These are phyloP conservation scores for Rosa rugosa DNA, from an alignment of 306 rosid genomes.

Conservation along the genomic window DNA sequence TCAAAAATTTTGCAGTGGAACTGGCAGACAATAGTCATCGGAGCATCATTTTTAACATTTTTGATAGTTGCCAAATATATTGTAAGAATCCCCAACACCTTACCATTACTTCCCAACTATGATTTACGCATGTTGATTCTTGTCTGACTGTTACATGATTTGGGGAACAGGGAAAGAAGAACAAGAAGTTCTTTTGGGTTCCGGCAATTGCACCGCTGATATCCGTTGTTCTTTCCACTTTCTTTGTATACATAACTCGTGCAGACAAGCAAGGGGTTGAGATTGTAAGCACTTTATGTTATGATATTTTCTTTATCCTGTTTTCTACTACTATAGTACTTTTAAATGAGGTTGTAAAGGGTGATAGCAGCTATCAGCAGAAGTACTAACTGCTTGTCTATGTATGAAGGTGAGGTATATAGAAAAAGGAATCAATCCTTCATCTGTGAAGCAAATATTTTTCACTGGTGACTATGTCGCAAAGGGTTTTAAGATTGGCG, in stretches of 20 bases:
- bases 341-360: neutral
- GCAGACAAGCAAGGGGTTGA: conserved; percentile 86
- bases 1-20: conserved; percentile 74
- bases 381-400: conserved; percentile 15
- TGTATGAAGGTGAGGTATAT: conserved; percentile 68
- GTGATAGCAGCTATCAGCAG: neutral
- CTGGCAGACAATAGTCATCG: conserved; percentile 85
- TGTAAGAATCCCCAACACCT: conserved; percentile 44
- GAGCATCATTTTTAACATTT: conserved; percentile 61
- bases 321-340: neutral
- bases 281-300: conserved; percentile 55
- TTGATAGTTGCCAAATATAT: conserved; percentile 72
- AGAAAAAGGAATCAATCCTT: conserved; percentile 83
- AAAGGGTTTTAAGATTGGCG: conserved; percentile 76
- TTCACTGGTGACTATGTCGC: conserved; percentile 65
- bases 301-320: neutral
- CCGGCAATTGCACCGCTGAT: conserved; percentile 92
- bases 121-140: conserved; percentile 15
- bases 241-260: conserved; percentile 79
- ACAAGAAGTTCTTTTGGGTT: conserved; percentile 77
- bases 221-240: conserved; percentile 81
- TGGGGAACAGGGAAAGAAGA: conserved; percentile 77
- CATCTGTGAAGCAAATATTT: conserved; percentile 64
- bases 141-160: conserved; percentile 34
- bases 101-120: conserved; percentile 2